Evolutionary conservation across 2,329 filamentous ascomycete genomes (phyloP).

Genomic region (Huntiella savannae): DNA sequence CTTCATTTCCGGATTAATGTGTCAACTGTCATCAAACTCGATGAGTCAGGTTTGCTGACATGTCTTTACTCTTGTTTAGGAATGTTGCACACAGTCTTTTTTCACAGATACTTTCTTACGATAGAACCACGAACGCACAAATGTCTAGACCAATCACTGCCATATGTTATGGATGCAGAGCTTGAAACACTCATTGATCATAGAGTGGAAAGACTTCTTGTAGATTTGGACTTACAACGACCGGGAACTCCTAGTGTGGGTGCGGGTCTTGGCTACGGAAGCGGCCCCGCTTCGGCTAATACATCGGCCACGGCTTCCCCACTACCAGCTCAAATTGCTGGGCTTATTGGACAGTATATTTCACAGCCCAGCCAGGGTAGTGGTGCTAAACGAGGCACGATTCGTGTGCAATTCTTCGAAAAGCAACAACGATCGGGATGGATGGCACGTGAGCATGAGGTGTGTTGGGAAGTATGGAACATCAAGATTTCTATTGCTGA

Average conservation of each 20-base stretch:
- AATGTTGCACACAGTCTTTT: conserved; percentile 93
- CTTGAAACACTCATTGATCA: conserved; percentile 88
- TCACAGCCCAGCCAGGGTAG: neutral
- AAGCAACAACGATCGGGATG: conserved; percentile 69
- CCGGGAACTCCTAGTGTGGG: neutral
- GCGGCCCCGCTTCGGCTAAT: neutral
- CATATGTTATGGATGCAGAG: conserved; percentile 75
- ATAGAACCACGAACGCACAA: conserved; percentile 69
- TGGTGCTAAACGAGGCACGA: conserved; percentile 51
- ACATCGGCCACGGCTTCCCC: conserved; percentile 6
- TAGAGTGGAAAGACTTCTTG: conserved; percentile 48
- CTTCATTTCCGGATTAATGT: neutral
- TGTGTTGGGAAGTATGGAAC: conserved; percentile 95
- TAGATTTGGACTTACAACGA: conserved; percentile 6
- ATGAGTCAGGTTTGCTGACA: conserved; percentile 2
- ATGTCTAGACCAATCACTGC: conserved; percentile 75
- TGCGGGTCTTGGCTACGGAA: conserved; percentile 14
- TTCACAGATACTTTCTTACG: conserved; percentile 90
- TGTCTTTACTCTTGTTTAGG: conserved; percentile 29
- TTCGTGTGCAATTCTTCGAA: conserved; percentile 87
- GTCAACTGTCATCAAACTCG: neutral
- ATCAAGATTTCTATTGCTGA: conserved; percentile 85
- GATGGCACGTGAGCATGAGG: conserved; percentile 71
- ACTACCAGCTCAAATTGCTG: conserved; percentile 4
- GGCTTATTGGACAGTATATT: conserved; percentile 3